Evolutionary conservation across 1,139 yeast species (phyloP), one percentile per base, ranked within the genome.

Genomic region (Saccharomycopsis crataegensis): DNA sequence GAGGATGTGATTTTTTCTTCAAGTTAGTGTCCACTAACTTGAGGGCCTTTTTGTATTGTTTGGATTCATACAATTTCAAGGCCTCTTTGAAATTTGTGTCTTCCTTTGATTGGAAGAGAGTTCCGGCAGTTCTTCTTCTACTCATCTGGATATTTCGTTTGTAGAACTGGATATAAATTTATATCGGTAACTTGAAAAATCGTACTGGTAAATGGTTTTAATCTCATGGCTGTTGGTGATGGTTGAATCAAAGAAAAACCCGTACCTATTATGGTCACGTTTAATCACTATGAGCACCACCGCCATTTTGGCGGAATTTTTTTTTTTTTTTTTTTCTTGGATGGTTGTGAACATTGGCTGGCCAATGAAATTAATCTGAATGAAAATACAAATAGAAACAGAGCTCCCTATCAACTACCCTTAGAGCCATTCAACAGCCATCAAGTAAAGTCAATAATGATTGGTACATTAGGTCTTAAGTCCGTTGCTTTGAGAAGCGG

Each of bases 11-110:
- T 64, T 82, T 82, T 63, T 87, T 88, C 70, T 89, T 89, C 64
- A 93, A 70, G 63, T 86, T 79, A 46, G 79, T 74, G 55, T 94
- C 98, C 38, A 89, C 78, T 40, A 82, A 66, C 67, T 87, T 87
- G 63, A 90, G 70, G 0, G 96, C 82, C 64, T 90, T 90, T 65
- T 89, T 89, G 74, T 90, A 91, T 68, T 89, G 93, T 67, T 87
- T 89, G 49, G 75, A 67, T 65, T 93, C 99, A 64, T 89, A 93
- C 50, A 87, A 76, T 63, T 83, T 82, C 65, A 93, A 75, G 1
- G 96, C 96, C 61, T 86, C 88, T 58, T 86, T 78, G 72, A 91
- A 90, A 62, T 80, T 80, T 50, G 76, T 73, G 58, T 83, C 87
- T 59, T 84, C 90, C 65, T 83, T 84, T 54, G 71, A 45, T 16